phyloP scores from a whole-genome alignment of 2,329 filamentous ascomycete genomes.

The Sporothrix sp. region DNA sequence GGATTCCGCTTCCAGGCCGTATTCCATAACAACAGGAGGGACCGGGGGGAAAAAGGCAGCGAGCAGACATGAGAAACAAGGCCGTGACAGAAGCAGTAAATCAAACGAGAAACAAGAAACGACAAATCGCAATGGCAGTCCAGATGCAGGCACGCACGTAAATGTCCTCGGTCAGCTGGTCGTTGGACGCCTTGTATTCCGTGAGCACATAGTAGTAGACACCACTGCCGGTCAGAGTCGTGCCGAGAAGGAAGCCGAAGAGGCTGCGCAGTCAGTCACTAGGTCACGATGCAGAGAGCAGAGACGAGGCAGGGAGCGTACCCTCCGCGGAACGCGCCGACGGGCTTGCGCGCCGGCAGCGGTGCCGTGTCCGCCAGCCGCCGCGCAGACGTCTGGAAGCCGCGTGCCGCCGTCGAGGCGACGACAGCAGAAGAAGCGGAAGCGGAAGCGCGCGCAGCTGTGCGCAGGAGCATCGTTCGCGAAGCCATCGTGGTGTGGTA shows the following conservation, averaged over 20 bases:
- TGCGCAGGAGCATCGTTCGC: constrained; percentile 31
- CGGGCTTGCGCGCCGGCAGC: constrained; percentile 47
- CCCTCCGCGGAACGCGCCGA: constrained; percentile 54
- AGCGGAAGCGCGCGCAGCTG: constrained; percentile 22
- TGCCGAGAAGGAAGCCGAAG: constrained; percentile 84
- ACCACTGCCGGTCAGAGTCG: constrained; percentile 64
- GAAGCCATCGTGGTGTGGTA: constrained; percentile 32
- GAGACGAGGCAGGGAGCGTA: constrained; percentile 27
- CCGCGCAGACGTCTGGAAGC: constrained; percentile 42
- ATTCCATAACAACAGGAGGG: neutral
- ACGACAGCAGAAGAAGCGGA: constrained; percentile 16
- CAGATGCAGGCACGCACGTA: constrained; percentile 60
- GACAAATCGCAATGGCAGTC: constrained; percentile 15
- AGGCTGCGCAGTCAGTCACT: constrained; percentile 46
- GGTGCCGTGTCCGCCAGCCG: constrained; percentile 36
- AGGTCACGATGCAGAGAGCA: neutral
- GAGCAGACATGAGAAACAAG: constrained; percentile 5
- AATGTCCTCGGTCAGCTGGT: constrained; percentile 89
- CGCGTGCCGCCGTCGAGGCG: constrained; percentile 26
- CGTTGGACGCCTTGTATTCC: constrained; percentile 89
- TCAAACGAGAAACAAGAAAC: neutral
- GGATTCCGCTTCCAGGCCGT: constrained; percentile 11
- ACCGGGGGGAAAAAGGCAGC: neutral
- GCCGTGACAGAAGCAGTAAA: constrained; percentile 1
- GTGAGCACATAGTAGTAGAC: constrained; percentile 90